Conservation (phyloP, 2,329 filamentous ascomycete genomes). For the Simplicillium aogashimaense region DNA sequence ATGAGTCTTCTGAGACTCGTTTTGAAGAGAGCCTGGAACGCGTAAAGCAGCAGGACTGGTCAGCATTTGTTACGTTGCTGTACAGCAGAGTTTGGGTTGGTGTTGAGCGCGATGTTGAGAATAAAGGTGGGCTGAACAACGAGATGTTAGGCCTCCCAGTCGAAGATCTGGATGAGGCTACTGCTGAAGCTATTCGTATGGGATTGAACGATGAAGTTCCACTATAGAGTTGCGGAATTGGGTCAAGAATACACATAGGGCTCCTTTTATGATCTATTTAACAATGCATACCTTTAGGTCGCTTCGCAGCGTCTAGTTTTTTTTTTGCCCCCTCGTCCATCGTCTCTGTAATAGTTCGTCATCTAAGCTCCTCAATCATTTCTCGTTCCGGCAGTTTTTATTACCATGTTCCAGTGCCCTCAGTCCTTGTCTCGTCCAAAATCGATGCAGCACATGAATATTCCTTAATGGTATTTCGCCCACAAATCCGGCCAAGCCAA, state of each 20-base stretch:
- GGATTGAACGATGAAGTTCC: slow-evolving; percentile 8
- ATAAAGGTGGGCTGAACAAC: slow-evolving; percentile 30
- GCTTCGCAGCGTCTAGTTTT: too few species aligned
- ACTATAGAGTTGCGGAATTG: background rate
- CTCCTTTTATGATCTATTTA: too few species aligned
- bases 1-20: slow-evolving; percentile 34
- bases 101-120: slow-evolving; percentile 13
- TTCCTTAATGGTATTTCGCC: slow-evolving; percentile 1
- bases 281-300: too few species aligned
- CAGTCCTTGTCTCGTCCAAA: background rate
- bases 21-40: slow-evolving; percentile 31
- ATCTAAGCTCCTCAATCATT: too few species aligned
- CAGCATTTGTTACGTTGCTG: slow-evolving; percentile 35
- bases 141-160: slow-evolving; percentile 38
- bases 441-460: background rate
- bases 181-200: slow-evolving; percentile 33
- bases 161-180: slow-evolving; percentile 45
- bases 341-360: too few species aligned
- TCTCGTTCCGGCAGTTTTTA: too few species aligned
- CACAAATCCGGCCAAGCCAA: slow-evolving; percentile 6
- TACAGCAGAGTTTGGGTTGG: slow-evolving; percentile 42
- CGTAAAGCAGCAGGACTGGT: slow-evolving; percentile 29
- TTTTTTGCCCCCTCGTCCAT: too few species aligned
- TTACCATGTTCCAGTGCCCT: too few species aligned
- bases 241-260: too few species aligned